Evolutionary conservation across 139 green algal genomes (phyloP), one percentile per base, ranked within the genome.

Genomic region (Chlamydomonas sp.): DNA sequence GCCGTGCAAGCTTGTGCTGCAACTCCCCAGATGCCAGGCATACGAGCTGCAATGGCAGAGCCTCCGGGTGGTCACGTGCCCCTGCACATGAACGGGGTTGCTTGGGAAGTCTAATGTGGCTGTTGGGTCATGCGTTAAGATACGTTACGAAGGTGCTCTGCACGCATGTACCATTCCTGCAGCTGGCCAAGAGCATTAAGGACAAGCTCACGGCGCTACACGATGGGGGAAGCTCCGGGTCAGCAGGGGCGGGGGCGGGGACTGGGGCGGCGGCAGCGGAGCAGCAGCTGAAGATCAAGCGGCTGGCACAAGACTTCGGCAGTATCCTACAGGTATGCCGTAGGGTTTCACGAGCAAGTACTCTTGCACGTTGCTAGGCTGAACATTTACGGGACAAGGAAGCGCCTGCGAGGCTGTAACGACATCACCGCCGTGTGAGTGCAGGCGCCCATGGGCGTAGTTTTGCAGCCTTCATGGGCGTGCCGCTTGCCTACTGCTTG

Each of bases 281-380:
- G 62, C 77, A 83, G 79, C 77, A 86, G 78, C 60, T 80, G 0
- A 93, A 91, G 67, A 18, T 62, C 17, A 88, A 86, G 64, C 85
- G 88, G 75, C 89, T 95, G n/a, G 79, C 93, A 71, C 92, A 94
- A 78, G 92, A 95, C 86, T 95, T 95, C 76, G 90, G 88, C n/a
- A 78, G 66, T 58, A 92, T 92, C 31, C 72, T 95, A 60, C 86
- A 93, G 89, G 91, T 90, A 60, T 1, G 74, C n/a, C 60, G 8
- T 15, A 6, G 64, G 9, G 9, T 9, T 69, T 69, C 9, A 69
- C 64, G 64, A 69, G 8, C 18, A 80, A 64, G 76, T 62, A 15
- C 58, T 8, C 58, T 63, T 62, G 57, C 31, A 63, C 17, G 17
- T 58, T 49, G 71, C 66, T 14, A 72, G 10, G 66, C 66, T 72